Percentiles rank a stretch among this genome's conserved stretches.
Conservation (phyloP, 768 basidiomycete genomes). For the Trametes maxima region DNA sequence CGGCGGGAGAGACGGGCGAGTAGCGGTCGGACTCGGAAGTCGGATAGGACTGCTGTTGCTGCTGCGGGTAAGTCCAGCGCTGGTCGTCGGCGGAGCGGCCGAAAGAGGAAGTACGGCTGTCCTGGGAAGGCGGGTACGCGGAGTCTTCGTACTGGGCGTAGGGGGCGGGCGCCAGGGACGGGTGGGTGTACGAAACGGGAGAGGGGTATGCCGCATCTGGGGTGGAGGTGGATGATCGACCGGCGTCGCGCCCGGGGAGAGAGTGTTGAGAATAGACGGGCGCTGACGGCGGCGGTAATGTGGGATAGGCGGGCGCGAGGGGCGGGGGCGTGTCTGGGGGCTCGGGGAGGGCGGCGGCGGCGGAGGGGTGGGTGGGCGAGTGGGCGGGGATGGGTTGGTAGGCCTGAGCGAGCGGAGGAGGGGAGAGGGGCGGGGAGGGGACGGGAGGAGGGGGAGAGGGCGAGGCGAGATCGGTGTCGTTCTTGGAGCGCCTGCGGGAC, state of each 20-base stretch:
- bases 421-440: constrained; percentile 26
- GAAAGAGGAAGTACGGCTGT: constrained; percentile 13
- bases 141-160: constrained; percentile 22
- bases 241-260: constrained; percentile 17
- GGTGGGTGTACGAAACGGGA: constrained; percentile 17
- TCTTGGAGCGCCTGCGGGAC: constrained; percentile 21
- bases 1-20: constrained; percentile 15
- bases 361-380: constrained; percentile 1
- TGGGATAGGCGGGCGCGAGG: constrained; percentile 30
- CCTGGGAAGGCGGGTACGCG: constrained; percentile 21
- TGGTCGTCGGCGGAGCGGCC: constrained; percentile 7
- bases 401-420: constrained; percentile 30
- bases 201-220: constrained; percentile 22
- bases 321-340: constrained; percentile 36
- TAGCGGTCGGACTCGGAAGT: constrained; percentile 12
- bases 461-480: constrained; percentile 9
- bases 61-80: constrained; percentile 9
- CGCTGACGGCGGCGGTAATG: constrained; percentile 29
- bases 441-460: constrained; percentile 9
- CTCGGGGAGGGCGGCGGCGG: constrained; percentile 13
- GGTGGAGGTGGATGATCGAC: constrained; percentile 24
- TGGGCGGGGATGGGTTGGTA: constrained; percentile 15
- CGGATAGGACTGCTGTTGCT: constrained; percentile 9
- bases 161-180: background rate
- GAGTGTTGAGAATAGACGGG: constrained; percentile 17